Percentiles rank a stretch among this genome's conserved stretches.
Conservation (phyloP, 257 asterid genomes). For the Solanum clarkiae region DNA sequence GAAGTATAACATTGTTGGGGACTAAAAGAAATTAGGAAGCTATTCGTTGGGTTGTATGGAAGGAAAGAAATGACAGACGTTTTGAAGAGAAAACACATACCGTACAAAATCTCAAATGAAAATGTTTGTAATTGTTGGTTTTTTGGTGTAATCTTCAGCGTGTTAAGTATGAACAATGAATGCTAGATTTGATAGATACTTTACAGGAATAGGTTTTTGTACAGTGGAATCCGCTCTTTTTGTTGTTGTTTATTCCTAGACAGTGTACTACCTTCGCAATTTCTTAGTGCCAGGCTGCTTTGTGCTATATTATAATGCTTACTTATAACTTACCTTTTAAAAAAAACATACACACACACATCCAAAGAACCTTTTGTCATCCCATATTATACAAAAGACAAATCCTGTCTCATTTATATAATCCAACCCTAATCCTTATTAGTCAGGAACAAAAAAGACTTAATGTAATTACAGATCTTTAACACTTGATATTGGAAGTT, state of each 20-base stretch:
- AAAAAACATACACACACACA: background rate
- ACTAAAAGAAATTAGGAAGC: background rate
- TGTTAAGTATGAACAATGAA: background rate
- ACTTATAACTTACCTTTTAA: background rate
- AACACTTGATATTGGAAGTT: background rate
- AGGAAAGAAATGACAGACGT: background rate
- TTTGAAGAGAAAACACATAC: background rate
- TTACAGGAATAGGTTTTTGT: background rate
- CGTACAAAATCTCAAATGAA: background rate
- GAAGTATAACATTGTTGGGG: background rate
- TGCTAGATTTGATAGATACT: background rate
- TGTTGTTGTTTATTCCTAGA: background rate
- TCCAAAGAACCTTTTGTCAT: background rate
- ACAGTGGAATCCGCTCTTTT: background rate
- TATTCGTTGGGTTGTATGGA: background rate
- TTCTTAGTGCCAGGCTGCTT: background rate
- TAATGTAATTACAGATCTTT: background rate
- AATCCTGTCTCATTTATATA: background rate
- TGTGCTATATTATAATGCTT: background rate
- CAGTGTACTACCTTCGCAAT: background rate
- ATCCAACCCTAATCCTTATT: background rate
- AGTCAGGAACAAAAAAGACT: background rate
- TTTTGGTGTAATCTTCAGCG: background rate
- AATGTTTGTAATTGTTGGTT: background rate
- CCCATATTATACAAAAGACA: background rate